These are phyloP conservation scores for Lachnellula arida DNA, from an alignment of 2,329 filamentous ascomycete species.

Conservation along the genomic window DNA sequence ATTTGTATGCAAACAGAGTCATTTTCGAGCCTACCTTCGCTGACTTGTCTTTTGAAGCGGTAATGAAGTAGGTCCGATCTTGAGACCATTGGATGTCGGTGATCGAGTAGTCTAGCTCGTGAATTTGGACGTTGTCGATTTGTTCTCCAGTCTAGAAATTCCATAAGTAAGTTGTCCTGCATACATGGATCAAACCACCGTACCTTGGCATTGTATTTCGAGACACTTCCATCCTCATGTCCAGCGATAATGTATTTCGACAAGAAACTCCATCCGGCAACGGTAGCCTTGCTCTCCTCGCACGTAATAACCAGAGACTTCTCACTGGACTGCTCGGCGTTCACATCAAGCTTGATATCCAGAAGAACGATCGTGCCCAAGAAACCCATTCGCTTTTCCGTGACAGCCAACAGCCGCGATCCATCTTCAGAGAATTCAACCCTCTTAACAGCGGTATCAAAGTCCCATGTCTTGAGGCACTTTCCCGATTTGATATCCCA, in stretches of 20 bases:
- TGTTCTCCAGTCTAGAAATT: slow-evolving; percentile 65
- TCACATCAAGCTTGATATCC: slow-evolving; percentile 78
- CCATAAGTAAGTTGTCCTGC: slow-evolving; percentile 12
- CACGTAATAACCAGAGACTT: slow-evolving; percentile 83
- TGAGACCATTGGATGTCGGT: slow-evolving; percentile 92
- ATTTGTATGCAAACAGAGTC: neutral
- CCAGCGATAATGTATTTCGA: slow-evolving; percentile 95
- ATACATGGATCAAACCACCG: slow-evolving; percentile 10
- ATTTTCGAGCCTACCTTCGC: slow-evolving; percentile 61
- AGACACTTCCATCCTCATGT: slow-evolving; percentile 93
- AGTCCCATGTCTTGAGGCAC: slow-evolving; percentile 96
- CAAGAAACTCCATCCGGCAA: slow-evolving; percentile 93
- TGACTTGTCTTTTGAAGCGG: slow-evolving; percentile 95
- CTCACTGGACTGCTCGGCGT: slow-evolving; percentile 81
- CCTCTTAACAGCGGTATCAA: slow-evolving; percentile 93
- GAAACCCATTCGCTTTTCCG: slow-evolving; percentile 97
- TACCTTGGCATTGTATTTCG: slow-evolving; percentile 87
- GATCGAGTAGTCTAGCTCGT: slow-evolving; percentile 73
- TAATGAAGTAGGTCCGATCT: slow-evolving; percentile 98
- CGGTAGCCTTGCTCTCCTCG: slow-evolving; percentile 93
- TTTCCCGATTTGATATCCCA: slow-evolving; percentile 95
- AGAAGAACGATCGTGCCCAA: slow-evolving; percentile 90
- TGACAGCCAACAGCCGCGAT: slow-evolving; percentile 83
- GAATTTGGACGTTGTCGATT: slow-evolving; percentile 73
- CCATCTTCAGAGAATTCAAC: slow-evolving; percentile 97